Conservation (phyloP, 371 early-diverging fungal species). For the Amoeboaphelidium protococcarum region DNA sequence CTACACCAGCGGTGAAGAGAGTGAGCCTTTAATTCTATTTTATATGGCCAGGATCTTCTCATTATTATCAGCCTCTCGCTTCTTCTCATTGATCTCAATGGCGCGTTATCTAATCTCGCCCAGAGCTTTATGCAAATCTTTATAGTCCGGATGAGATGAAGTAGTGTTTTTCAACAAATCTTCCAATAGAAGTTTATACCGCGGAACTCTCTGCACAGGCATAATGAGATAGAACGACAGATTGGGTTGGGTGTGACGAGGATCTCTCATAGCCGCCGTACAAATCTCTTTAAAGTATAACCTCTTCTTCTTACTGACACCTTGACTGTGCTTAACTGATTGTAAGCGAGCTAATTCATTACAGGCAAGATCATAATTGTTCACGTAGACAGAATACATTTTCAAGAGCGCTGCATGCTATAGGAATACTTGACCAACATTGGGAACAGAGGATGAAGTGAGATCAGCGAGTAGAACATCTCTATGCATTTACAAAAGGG, state of each 20-base stretch:
- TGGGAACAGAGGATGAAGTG: background rate
- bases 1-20: background rate
- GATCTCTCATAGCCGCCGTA: conserved; percentile 5
- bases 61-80: background rate
- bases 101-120: background rate
- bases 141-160: background rate
- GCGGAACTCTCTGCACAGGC: background rate
- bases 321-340: no score
- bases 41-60: background rate
- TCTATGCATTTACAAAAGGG: background rate
- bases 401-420: background rate
- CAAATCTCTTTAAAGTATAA: background rate
- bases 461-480: background rate
- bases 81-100: background rate
- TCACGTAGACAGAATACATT: background rate
- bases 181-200: background rate
- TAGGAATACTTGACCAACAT: background rate
- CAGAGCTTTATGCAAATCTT: background rate
- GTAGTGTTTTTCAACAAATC: background rate
- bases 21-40: background rate
- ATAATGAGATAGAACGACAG: conserved; percentile 14
- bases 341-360: no score
- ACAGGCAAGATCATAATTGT: background rate
- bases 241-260: conserved; percentile 25
- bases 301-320: background rate